Percentiles rank a stretch among this genome's conserved stretches.
phyloP scores from a whole-genome alignment of 345 rosid species.

The Gossypium sturtianum region DNA sequence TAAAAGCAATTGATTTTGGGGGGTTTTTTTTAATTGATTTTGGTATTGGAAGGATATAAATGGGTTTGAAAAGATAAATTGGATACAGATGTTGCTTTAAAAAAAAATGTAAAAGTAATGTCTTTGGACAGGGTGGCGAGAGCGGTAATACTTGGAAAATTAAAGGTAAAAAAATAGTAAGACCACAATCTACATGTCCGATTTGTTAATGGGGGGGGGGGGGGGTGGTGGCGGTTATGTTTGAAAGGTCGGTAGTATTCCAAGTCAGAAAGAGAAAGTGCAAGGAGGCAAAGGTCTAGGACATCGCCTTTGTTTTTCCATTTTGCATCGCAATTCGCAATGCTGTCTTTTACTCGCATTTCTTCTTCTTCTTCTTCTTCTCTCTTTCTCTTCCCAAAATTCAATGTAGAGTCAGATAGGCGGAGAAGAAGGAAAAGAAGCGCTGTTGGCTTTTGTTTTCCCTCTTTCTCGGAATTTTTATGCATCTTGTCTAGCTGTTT shows the following conservation, averaged over 20 bases:
- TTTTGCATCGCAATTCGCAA: background rate
- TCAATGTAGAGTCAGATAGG: background rate
- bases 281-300: background rate
- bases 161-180: conserved; percentile 12
- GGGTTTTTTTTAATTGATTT: too few relatives aligned
- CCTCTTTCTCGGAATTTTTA: background rate
- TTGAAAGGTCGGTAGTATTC: conserved; percentile 22
- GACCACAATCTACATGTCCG: background rate
- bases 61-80: too few relatives aligned
- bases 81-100: too few relatives aligned
- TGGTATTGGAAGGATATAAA: too few relatives aligned
- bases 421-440: background rate
- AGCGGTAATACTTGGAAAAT: background rate
- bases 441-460: background rate
- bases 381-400: conserved; percentile 13
- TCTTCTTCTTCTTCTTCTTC: background rate
- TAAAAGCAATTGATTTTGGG: too few relatives aligned
- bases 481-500: background rate
- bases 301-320: background rate
- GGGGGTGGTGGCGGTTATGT: conserved; percentile 21
- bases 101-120: background rate
- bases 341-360: background rate
- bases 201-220: background rate
- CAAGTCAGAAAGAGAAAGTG: conserved; percentile 16
- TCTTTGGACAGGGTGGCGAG: background rate